Percentiles rank a stretch among this genome's conserved stretches.
Conservation (phyloP, 1,139 yeast species). For the Kazachstania sp. region DNA sequence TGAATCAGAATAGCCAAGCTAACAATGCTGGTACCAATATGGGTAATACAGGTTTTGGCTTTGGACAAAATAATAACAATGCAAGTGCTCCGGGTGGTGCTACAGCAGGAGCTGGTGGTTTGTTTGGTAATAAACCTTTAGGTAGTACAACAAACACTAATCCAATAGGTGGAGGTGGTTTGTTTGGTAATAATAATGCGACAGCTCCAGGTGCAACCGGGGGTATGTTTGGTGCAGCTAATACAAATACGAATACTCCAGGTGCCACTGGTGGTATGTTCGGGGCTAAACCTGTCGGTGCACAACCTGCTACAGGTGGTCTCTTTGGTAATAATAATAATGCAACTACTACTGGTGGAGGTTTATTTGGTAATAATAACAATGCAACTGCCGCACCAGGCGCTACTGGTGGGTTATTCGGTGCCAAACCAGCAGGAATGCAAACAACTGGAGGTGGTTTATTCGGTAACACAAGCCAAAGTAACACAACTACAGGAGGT, state of each 20-base stretch:
- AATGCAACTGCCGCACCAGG: conserved; percentile 12
- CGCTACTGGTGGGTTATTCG: conserved; percentile 32
- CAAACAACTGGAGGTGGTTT: conserved; percentile 11
- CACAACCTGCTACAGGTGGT: conserved; percentile 14
- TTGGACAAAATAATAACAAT: background rate
- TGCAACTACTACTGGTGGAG: conserved; percentile 25
- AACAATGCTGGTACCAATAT: conserved; percentile 5
- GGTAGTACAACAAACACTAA: conserved; percentile 4
- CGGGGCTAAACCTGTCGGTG: conserved; percentile 9
- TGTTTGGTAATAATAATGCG: conserved; percentile 24
- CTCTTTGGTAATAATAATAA: background rate
- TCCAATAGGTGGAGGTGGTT: conserved; percentile 20
- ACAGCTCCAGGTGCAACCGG: conserved; percentile 6
- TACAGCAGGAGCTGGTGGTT: conserved; percentile 10
- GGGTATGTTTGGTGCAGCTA: conserved; percentile 5
- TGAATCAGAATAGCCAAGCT: conserved; percentile 9
- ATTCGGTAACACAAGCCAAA: conserved; percentile 13
- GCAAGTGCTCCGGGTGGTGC: background rate
- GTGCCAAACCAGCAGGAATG: conserved; percentile 15
- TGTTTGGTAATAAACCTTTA: conserved; percentile 3
- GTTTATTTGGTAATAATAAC: conserved; percentile 33
- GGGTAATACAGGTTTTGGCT: conserved; percentile 2
- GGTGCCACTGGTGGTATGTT: conserved; percentile 15
- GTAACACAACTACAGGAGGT: conserved; percentile 12
- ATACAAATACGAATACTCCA: background rate